Evolutionary conservation across 2,329 filamentous ascomycete genomes (phyloP).

Genomic region (Colletotrichum eleusines): DNA sequence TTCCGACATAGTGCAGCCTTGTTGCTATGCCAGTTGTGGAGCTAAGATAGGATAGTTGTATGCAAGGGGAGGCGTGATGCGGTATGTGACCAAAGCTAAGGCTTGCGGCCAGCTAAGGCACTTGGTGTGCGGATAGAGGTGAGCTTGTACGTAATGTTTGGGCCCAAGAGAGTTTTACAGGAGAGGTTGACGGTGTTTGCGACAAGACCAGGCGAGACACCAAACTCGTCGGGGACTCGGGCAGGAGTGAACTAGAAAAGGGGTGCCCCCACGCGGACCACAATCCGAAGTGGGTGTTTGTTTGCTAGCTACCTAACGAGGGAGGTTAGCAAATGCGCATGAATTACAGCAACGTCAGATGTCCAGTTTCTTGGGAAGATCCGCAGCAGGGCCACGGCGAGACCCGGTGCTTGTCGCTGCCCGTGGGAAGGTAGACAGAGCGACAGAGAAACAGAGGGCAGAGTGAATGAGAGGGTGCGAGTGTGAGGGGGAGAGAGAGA

Average conservation of each 20-base stretch:
- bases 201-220: slow-evolving; percentile 17
- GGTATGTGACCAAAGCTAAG: slow-evolving; percentile 7
- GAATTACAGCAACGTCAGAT: not conserved
- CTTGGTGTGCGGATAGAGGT: not conserved
- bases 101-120: not conserved
- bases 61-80: not conserved
- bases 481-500: not conserved
- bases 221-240: slow-evolving; percentile 9
- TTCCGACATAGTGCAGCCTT: slow-evolving; percentile 43
- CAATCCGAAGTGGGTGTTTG: slow-evolving; percentile 6
- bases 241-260: slow-evolving; percentile 20
- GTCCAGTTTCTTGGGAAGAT: not conserved
- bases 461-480: not conserved
- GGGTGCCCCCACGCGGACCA: slow-evolving; percentile 16
- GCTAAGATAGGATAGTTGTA: not conserved
- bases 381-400: not conserved
- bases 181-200: not conserved
- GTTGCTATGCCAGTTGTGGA: slow-evolving; percentile 1
- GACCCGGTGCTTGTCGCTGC: slow-evolving; percentile 1
- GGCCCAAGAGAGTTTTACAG: slow-evolving; percentile 13
- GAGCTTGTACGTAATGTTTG: slow-evolving; percentile 23
- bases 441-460: not conserved
- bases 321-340: not conserved
- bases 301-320: not conserved
- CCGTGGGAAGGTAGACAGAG: not conserved